phyloP scores from a whole-genome alignment of 2,329 filamentous ascomycete genomes.

The Beauveria sp. region DNA sequence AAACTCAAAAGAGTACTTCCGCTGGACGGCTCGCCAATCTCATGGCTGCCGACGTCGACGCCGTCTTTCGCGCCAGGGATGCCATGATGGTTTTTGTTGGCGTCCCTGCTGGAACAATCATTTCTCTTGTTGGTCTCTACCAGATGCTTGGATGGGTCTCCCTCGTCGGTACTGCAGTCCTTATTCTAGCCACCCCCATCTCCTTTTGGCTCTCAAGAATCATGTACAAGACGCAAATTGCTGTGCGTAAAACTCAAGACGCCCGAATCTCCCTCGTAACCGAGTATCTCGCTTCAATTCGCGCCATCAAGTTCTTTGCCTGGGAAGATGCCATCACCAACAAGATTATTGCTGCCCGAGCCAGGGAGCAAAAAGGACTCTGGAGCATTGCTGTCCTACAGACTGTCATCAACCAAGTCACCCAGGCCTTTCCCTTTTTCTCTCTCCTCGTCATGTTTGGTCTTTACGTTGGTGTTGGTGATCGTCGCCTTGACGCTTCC shows the following conservation, averaged over 20 bases:
- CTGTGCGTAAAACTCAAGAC: constrained; percentile 49
- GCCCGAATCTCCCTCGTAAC: constrained; percentile 49
- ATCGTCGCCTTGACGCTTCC: constrained; percentile 44
- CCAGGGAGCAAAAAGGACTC: constrained; percentile 44
- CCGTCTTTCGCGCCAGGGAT: constrained; percentile 44
- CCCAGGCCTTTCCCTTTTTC: constrained; percentile 44
- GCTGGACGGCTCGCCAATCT: constrained; percentile 47
- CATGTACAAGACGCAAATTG: constrained; percentile 43
- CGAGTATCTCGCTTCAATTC: constrained; percentile 50
- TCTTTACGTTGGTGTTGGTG: constrained; percentile 40
- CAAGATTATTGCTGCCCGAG: constrained; percentile 42
- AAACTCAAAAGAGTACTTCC: constrained; percentile 31
- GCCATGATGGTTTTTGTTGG: constrained; percentile 39
- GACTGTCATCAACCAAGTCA: constrained; percentile 39
- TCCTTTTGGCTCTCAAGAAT: constrained; percentile 40
- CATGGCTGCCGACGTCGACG: constrained; percentile 52
- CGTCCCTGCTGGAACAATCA: constrained; percentile 37
- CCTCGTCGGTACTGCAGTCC: constrained; percentile 41
- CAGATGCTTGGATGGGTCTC: constrained; percentile 48
- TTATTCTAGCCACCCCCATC: constrained; percentile 41
- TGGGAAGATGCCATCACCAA: constrained; percentile 48
- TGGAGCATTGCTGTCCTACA: constrained; percentile 45
- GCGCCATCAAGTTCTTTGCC: constrained; percentile 53
- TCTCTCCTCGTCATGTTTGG: constrained; percentile 47
- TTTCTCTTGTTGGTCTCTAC: constrained; percentile 46